Evolutionary conservation across 2,329 filamentous ascomycete species (phyloP), one percentile per base, ranked within the genome.

Genomic region (Parastagonospora nodorum): DNA sequence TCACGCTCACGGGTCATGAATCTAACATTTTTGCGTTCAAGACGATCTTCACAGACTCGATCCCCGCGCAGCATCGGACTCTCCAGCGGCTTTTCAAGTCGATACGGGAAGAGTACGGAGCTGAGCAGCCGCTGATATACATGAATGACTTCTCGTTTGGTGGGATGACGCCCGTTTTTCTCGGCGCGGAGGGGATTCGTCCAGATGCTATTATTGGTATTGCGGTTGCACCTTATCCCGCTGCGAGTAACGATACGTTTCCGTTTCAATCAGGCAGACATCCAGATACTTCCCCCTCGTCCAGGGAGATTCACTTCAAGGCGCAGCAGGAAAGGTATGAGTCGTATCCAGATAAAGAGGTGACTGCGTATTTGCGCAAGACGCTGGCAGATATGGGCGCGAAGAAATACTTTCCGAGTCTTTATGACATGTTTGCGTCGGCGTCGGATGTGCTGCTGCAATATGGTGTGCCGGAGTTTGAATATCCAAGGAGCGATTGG

Each of bases 61-160:
- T 75, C 4, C 68, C 73, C 0, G 47, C 55, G 4, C 66, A 71
- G 7, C 69, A 74, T 50, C 50, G 63, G 35, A 65, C 68, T 5
- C 38, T 77, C 6, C 73, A 75, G 47, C 51, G 48, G 8, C 66
- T 72, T 2, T 74, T 57, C 30, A 10, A 42, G 24, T 4, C 51
- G 75, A 28, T 61, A 30, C 64, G 68, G 2, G 62, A 64, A 7
- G 48, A 66, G 2, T 64, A 76, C 29, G 55, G 55, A 2, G 69
- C 73, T 2, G 55, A 52, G 4, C 67, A 74, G 8, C 67, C 77
- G 28, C 67, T 82, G 27, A 53, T 82, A 15, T 62, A 80, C 10
- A 44, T 82, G n/a, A 68, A 68, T 30, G 80, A 82, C 57, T 63
- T 67, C 2, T 60, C 70, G 2, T 75, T 72, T 38, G 63, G 72